Base-by-base conservation (phyloP, 768 basidiomycete genomes). In the Amanita rimosa region DNA sequence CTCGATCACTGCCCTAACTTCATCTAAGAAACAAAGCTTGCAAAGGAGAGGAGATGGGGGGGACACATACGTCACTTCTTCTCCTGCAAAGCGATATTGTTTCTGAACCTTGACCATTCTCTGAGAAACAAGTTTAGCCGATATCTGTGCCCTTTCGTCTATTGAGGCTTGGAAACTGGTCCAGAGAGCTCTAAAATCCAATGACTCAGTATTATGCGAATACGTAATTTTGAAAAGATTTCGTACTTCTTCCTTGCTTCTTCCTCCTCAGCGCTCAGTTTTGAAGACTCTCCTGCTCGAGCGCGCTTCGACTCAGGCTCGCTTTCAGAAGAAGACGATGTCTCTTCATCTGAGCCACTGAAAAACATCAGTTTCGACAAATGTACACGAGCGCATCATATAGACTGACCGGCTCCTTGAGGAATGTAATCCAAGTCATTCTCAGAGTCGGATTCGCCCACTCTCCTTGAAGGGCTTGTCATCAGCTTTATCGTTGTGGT, bases 61-160 rank as follows among this genome's bases (percentile, higher is more conserved):
- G 5, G 19, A 37, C 11, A 71, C 83, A 57, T 62, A 91, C 90
- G 72, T 65, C 40, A 83, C 69, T 27, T 81, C 75, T 52, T 91
- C 81, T 19, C 89, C 90, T 1, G 87, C 89, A 57, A 85, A 93
- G 29, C 76, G 61, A 61, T 80, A 85, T 31, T 69, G 73, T 58
- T 79, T 85, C 60, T 80, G 74, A 41, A 93, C 67, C 63, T 81
- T 84, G 31, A 92, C 72, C 55, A 70, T 67, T 46, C 67, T 73
- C 53, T 26, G 21, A n/a, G n/a, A n/a, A n/a, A n/a, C n/a, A n/a
- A n/a, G n/a, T n/a, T n/a, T n/a, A n/a, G n/a, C n/a, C n/a, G n/a
- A n/a, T n/a, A n/a, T n/a, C n/a, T n/a, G n/a, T n/a, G 40, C n/a
- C 21, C 69, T 54, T 1, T 65, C 59, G 0, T 69, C 55, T n/a